Evolutionary conservation across 208 protist genomes (phyloP), one percentile per base, ranked within the genome.

Genomic region (Naegleria gruberi): DNA sequence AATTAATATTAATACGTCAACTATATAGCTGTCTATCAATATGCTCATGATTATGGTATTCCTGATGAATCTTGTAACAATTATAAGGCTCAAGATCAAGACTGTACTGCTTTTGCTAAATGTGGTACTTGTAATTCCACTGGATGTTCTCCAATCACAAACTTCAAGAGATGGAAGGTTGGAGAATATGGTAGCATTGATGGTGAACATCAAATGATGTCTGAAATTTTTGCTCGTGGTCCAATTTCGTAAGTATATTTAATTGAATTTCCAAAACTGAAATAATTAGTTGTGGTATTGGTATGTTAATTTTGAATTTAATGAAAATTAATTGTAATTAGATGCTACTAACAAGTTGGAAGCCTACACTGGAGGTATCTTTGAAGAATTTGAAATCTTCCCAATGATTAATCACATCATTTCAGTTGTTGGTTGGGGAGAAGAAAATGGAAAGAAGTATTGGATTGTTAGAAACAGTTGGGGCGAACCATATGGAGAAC

Each of bases 401-500:
- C 87, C 85, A 83, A 82, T 74, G 73, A 90, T 91, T 65, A 85
- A 91, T 73, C 91, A 90, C 55, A 84, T 91, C 73, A 90, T 95
- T 15, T 90, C 89, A 12, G 47, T 95, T 82, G 89, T 92, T 44
- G 94, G 94, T 55, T 95, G 93, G 93, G 94, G 93, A 17, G 83
- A 42, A 19, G 83, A 87, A 40, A 51, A 51, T 55, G 44, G 44
- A 55, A 17, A 42, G 26, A 41, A 87, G n/a, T 94, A 94, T 89
- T 94, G 93, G 93, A 83, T 92, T 47, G 85, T 94, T n/a, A 89
- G 87, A 77, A 94, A 94, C 83, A 91, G 87, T 26, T 91, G 91
- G 92, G 89, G 89, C 40, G 15, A 44, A 10, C 74, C 55, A 55
- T 55, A 15, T 5, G 46, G 46, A 55, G 46, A 55, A 65, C n/a